Conservation (phyloP, 2,329 filamentous ascomycete genomes). For the Aspergillus ustus region DNA sequence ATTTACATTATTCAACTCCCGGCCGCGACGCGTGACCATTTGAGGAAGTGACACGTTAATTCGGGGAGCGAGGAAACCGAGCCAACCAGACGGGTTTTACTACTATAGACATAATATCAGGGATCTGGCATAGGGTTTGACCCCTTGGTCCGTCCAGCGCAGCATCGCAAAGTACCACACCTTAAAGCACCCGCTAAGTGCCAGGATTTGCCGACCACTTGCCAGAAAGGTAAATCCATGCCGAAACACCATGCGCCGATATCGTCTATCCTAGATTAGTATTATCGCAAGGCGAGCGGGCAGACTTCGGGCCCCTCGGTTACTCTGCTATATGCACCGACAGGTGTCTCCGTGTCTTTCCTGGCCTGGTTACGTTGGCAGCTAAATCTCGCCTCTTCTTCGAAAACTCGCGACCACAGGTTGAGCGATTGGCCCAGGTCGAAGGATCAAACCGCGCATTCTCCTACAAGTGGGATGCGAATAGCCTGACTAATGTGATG, state of each 20-base stretch:
- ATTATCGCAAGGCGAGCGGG: not conserved
- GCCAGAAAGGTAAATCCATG: not conserved
- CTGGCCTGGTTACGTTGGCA: not conserved
- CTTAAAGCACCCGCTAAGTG: not conserved
- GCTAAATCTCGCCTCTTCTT: not conserved
- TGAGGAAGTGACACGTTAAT: not conserved
- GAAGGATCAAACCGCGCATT: conserved; percentile 11
- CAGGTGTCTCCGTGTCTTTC: not conserved
- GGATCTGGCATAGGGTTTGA: conserved; percentile 1
- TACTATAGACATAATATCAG: not conserved
- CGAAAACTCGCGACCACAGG: not conserved
- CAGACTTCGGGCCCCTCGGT: not conserved
- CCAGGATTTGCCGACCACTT: conserved; percentile 2
- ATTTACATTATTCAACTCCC: conserved; percentile 3
- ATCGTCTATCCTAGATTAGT: not conserved
- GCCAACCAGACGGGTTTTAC: not conserved
- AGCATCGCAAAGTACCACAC: not conserved
- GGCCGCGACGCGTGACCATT: not conserved
- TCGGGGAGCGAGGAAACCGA: not conserved
- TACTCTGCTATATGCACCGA: not conserved
- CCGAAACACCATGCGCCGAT: not conserved
- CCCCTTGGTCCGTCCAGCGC: not conserved
- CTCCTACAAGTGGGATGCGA: not conserved
- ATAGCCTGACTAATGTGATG: not conserved
- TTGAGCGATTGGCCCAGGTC: not conserved